A percentile compares a stretch with the other conserved stretches of the same genome.
Conservation (phyloP, 2,329 filamentous ascomycete species). For the Claviceps lovelessii region DNA sequence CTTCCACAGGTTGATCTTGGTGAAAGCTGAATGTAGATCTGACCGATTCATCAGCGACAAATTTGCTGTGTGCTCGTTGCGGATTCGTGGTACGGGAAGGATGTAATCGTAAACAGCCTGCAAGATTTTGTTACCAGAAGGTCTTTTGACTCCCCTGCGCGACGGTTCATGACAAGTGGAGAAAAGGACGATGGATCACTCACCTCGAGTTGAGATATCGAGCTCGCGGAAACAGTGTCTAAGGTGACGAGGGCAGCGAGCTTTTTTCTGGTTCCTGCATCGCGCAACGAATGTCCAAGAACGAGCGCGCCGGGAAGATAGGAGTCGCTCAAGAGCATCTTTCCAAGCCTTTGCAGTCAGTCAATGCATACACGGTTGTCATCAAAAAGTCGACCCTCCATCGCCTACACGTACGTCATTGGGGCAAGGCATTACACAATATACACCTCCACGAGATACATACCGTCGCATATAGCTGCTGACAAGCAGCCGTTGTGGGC, state of each 20-base stretch:
- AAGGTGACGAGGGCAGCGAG: slow-evolving; percentile 72
- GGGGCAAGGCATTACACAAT: not conserved
- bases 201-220: slow-evolving; percentile 67
- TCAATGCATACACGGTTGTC: not conserved
- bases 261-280: slow-evolving; percentile 76
- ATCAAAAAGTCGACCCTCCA: not conserved
- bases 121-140: not conserved
- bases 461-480: slow-evolving; percentile 44
- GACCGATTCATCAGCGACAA: slow-evolving; percentile 82
- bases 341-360: slow-evolving; percentile 9
- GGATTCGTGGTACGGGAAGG: slow-evolving; percentile 68
- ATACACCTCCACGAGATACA: slow-evolving; percentile 17
- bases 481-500: slow-evolving; percentile 13
- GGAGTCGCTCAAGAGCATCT: slow-evolving; percentile 84
- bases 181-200: slow-evolving; percentile 8
- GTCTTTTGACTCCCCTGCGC: too few species aligned
- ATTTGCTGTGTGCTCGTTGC: slow-evolving; percentile 64
- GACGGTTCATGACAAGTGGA: not conserved
- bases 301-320: slow-evolving; percentile 92
- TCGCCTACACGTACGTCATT: not conserved
- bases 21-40: slow-evolving; percentile 85
- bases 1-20: slow-evolving; percentile 90
- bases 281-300: slow-evolving; percentile 83
- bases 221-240: slow-evolving; percentile 61
- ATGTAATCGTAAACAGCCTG: slow-evolving; percentile 78